Percentiles rank a stretch among this genome's conserved stretches.
These are phyloP conservation scores for Avicennia marina DNA, from an alignment of 257 asterid genomes.

Conservation along the genomic window DNA sequence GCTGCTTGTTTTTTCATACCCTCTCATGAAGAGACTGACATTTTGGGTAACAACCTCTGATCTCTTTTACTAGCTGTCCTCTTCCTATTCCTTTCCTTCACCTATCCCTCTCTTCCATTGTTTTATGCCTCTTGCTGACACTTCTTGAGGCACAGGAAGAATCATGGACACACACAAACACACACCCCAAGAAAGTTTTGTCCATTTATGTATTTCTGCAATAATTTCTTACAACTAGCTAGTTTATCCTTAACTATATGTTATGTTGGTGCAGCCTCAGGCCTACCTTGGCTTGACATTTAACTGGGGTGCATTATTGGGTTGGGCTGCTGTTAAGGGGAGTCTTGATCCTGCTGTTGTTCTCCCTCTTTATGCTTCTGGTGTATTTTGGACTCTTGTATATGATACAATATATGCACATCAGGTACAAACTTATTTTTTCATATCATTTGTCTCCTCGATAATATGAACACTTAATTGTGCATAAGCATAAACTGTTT, in stretches of 20 bases:
- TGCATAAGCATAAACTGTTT: too few species aligned
- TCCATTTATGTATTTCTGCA: background rate
- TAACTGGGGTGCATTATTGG: slow-evolving; percentile 82
- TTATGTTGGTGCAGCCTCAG: slow-evolving; percentile 71
- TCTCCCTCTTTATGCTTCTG: slow-evolving; percentile 63
- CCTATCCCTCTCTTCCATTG: slow-evolving; percentile 4
- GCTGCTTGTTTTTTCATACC: slow-evolving; percentile 70
- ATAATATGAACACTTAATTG: too few species aligned
- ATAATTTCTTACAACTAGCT: slow-evolving; percentile 5
- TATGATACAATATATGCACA: slow-evolving; percentile 89
- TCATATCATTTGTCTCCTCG: background rate
- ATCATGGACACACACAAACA: too few species aligned
- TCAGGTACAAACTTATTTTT: slow-evolving; percentile 48
- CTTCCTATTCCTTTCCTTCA: background rate
- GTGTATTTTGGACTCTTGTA: slow-evolving; percentile 77
- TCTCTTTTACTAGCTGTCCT: slow-evolving; percentile 5
- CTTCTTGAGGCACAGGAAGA: slow-evolving; percentile 11
- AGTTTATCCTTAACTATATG: slow-evolving; percentile 15
- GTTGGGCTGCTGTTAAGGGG: slow-evolving; percentile 91
- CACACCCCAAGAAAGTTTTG: too few species aligned
- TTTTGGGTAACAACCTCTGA: slow-evolving; percentile 58
- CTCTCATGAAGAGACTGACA: slow-evolving; percentile 88
- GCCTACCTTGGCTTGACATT: slow-evolving; percentile 86
- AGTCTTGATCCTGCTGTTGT: slow-evolving; percentile 63
- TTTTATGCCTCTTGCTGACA: background rate